A percentile compares a stretch with the other conserved stretches of the same genome.
These are phyloP conservation scores for Stramenopiles sp. DNA, from an alignment of 352 stramenopile species.

Conservation along the genomic window DNA sequence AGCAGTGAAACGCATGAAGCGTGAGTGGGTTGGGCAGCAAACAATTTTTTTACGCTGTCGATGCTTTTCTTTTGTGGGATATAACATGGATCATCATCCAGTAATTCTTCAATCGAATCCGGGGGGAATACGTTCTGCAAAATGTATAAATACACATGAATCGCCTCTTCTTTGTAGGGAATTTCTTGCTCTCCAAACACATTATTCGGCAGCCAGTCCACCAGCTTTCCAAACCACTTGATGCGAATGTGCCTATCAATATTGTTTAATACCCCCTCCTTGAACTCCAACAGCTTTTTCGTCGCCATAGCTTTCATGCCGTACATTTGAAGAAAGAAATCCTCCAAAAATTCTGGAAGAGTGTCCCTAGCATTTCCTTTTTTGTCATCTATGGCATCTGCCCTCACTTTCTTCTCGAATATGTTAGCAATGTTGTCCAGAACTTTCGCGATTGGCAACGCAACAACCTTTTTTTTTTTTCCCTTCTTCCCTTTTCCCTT, in stretches of 20 bases:
- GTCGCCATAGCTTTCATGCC: neutral
- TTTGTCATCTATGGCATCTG: neutral
- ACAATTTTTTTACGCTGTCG: neutral
- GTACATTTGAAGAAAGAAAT: constrained; percentile 1
- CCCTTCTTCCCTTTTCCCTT: too few relatives aligned
- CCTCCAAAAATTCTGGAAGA: neutral
- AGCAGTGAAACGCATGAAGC: too few relatives aligned
- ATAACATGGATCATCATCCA: neutral
- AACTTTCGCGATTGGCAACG: too few relatives aligned
- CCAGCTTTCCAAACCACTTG: neutral
- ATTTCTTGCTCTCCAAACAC: neutral
- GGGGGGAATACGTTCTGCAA: neutral
- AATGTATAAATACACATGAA: neutral
- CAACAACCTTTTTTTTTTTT: too few relatives aligned
- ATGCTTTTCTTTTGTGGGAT: neutral
- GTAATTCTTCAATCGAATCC: neutral
- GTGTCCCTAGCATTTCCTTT: neutral
- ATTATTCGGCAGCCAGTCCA: neutral
- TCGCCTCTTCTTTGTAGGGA: neutral
- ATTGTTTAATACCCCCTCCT: neutral
- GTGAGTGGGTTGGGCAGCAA: neutral
- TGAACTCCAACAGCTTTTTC: neutral
- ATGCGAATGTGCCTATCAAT: neutral
- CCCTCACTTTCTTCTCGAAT: neutral
- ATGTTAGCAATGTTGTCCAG: neutral